A percentile compares a stretch with the other conserved stretches of the same genome.
phyloP scores from a whole-genome alignment of 2,329 filamentous ascomycete species.

The Trichophyton mentagrophytes region DNA sequence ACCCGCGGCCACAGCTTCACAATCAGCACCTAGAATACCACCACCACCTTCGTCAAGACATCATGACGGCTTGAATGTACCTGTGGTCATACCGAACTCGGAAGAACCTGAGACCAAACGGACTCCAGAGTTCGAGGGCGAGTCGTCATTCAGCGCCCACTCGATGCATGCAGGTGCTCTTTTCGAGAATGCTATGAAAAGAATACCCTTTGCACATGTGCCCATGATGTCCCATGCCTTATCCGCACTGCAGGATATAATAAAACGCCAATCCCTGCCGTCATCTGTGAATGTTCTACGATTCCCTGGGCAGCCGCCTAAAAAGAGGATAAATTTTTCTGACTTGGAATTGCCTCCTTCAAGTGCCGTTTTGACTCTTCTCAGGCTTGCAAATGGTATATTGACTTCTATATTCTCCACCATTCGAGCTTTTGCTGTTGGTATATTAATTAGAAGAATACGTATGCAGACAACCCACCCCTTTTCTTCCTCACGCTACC shows the following conservation, averaged over 20 bases:
- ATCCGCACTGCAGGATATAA: slow-evolving; percentile 27
- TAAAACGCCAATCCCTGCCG: slow-evolving; percentile 25
- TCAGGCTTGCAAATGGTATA: slow-evolving; percentile 26
- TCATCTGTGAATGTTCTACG: slow-evolving; percentile 18
- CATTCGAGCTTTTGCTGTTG: not conserved
- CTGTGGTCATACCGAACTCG: slow-evolving; percentile 16
- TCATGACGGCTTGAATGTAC: slow-evolving; percentile 1
- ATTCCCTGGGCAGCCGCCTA: slow-evolving; percentile 18
- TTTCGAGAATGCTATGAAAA: slow-evolving; percentile 30
- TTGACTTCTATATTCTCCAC: not conserved
- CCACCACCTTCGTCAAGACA: slow-evolving; percentile 12
- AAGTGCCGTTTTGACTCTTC: slow-evolving; percentile 21
- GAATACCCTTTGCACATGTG: slow-evolving; percentile 24
- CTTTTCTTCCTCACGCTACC: slow-evolving; percentile 14
- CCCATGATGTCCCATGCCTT: slow-evolving; percentile 29
- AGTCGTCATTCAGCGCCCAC: slow-evolving; percentile 38
- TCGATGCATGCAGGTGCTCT: slow-evolving; percentile 36
- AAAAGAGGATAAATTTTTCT: slow-evolving; percentile 20
- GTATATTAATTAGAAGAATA: slow-evolving; percentile 3
- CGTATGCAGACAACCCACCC: slow-evolving; percentile 7
- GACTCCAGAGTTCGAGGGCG: slow-evolving; percentile 34
- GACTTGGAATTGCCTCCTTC: slow-evolving; percentile 27
- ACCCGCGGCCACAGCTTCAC: slow-evolving; percentile 9
- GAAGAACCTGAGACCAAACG: slow-evolving; percentile 15
- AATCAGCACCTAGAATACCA: slow-evolving; percentile 18